Evolutionary conservation across 345 rosid genomes (phyloP).

Genomic region (Eucalyptus sp.): DNA sequence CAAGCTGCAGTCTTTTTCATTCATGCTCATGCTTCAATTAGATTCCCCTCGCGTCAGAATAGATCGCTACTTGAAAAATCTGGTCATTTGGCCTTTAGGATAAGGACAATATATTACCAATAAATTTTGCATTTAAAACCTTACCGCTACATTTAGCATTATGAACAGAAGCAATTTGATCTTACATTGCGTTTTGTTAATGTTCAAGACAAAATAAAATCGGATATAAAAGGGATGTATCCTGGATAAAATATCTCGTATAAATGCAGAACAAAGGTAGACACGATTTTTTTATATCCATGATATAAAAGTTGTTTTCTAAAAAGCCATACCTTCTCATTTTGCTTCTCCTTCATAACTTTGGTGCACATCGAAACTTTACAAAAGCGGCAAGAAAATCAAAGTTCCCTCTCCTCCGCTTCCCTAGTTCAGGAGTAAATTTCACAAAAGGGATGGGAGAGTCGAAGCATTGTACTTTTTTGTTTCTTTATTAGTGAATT

Average conservation of each 20-base stretch:
- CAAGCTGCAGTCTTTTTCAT: background rate
- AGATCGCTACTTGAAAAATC: background rate
- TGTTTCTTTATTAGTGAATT: background rate
- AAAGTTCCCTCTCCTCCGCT: background rate
- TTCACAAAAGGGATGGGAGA: background rate
- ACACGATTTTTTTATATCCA: background rate
- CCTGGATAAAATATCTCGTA: fast-evolving
- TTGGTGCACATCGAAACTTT: background rate
- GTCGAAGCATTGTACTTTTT: background rate
- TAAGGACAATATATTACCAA: background rate
- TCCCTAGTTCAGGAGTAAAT: background rate
- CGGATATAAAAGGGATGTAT: fast-evolving
- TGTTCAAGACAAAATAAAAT: background rate
- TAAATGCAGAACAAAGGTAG: fast-evolving
- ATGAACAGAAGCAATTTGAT: background rate
- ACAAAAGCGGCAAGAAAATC: background rate
- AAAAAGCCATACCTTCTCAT: background rate
- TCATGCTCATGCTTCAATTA: too few relatives aligned
- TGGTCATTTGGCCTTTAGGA: background rate
- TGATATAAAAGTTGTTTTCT: background rate
- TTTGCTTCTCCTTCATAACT: background rate
- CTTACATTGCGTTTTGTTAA: fast-evolving
- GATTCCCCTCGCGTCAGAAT: background rate
- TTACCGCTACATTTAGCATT: fast-evolving
- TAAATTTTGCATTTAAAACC: background rate